phyloP scores from a whole-genome alignment of 2,329 filamentous ascomycete species.

The Akanthomyces dipterigenus region DNA sequence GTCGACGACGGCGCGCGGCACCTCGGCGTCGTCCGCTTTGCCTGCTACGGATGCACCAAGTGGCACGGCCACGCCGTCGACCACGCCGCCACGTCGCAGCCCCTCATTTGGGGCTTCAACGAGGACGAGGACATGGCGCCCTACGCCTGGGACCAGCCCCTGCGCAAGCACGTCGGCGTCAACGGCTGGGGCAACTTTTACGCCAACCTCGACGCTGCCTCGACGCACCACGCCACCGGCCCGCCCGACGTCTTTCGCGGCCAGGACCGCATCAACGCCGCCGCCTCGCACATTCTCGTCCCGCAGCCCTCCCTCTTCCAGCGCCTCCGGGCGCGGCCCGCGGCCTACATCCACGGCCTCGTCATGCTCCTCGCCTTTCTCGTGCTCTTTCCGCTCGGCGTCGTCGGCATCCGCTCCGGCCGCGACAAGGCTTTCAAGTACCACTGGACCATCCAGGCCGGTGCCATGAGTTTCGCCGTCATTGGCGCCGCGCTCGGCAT shows the following conservation, averaged over 20 bases:
- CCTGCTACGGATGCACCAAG: slow-evolving; percentile 9
- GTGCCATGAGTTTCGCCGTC: neutral
- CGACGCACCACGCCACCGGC: slow-evolving; percentile 2
- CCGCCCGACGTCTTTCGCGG: neutral
- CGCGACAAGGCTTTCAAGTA: slow-evolving; percentile 5
- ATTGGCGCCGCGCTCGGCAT: slow-evolving; percentile 8
- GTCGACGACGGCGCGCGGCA: neutral
- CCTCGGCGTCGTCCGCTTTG: neutral
- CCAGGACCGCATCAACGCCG: neutral
- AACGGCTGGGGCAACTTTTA: slow-evolving; percentile 13
- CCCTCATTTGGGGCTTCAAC: slow-evolving; percentile 11
- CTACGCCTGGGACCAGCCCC: slow-evolving; percentile 4
- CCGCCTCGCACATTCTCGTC: neutral
- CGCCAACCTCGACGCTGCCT: slow-evolving; percentile 5
- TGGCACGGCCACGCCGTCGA: slow-evolving; percentile 8
- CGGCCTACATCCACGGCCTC: slow-evolving; percentile 9
- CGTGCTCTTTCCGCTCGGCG: slow-evolving; percentile 9
- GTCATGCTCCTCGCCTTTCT: slow-evolving; percentile 11
- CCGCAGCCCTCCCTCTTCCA: neutral
- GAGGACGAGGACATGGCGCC: slow-evolving; percentile 9
- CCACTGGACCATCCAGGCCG: slow-evolving; percentile 10
- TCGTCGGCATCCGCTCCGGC: slow-evolving; percentile 12
- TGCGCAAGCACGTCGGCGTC: slow-evolving; percentile 8
- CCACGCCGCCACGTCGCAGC: slow-evolving; percentile 5
- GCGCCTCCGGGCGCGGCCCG: neutral